Base-by-base conservation (phyloP, 345 rosid genomes). In the Arabidopsis suecica region DNA sequence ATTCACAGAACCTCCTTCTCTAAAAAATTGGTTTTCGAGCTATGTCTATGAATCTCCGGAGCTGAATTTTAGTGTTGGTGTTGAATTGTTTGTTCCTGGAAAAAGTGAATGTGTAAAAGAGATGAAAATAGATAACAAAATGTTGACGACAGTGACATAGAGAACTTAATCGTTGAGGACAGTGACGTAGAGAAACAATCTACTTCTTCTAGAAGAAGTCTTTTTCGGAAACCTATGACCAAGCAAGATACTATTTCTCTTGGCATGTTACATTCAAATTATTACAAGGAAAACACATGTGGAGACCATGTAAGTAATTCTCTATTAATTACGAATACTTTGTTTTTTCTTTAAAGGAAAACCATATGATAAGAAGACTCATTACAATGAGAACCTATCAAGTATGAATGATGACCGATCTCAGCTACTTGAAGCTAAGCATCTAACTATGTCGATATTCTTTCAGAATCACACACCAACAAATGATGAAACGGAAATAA, bases 1-100 rank as follows among this genome's bases (percentile, higher is more conserved):
- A 28, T 32, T 65, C 34, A 59, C 84, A 89, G 91, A 85, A 71
- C 88, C 88, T 79, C 84, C 89, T 48, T 73, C 83, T 40, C 33
- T 87, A 18, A 58, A 78, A 30, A 85, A 88, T 61, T 89, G 86
- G 91, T 84, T 77, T 73, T 78, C 90, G 7, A 86, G 88, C 79
- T 88, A 85, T 70, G 83, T 48, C 28, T 85, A 82, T 62, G 87
- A 90, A 34, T 87, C 93, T 9, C 85, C 85, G 32, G 58, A 74
- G 57, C 56, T 84, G 62, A 83, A 81, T 72, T 74, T 83, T 2
- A 55, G 72, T 28, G 30, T 2, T 28, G 30, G 3, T 28, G 3
- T 28, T 28, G 30, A 4, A 28, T 28, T 28, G 30, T 28, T 28
- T 28, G 30, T 28, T 28, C 3, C 3, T 28, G 30, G 30, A 28